phyloP scores from a whole-genome alignment of 192 early-diverging fungal genomes.

The Backusella westeae region DNA sequence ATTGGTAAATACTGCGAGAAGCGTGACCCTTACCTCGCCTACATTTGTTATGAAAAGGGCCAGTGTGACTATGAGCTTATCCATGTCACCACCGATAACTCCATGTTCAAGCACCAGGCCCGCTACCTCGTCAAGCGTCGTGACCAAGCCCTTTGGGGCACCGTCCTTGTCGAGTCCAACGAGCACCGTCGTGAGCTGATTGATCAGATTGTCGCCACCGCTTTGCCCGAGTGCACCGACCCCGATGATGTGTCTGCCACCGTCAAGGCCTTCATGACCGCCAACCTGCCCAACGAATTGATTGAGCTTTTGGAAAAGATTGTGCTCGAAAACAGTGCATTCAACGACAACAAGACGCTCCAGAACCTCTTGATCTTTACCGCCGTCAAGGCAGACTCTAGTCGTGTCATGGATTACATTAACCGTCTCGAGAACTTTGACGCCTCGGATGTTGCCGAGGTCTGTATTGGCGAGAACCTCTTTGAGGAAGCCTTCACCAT shows the following conservation, averaged over 20 bases:
- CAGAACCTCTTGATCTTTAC: conserved; percentile 98
- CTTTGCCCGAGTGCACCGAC: conserved; percentile 91
- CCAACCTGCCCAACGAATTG: conserved; percentile 92
- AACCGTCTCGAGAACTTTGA: conserved; percentile 93
- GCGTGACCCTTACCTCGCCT: conserved; percentile 95
- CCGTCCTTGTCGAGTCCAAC: conserved; percentile 78
- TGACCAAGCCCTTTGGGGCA: conserved; percentile 81
- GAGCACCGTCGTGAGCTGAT: conserved; percentile 84
- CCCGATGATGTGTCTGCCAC: conserved; percentile 98
- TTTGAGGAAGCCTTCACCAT: conserved; percentile 97
- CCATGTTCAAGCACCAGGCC: conserved; percentile 99
- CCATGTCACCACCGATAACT: conserved; percentile 94
- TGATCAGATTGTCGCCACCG: conserved; percentile 91
- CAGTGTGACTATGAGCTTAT: conserved; percentile 94
- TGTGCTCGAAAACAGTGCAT: conserved; percentile 88
- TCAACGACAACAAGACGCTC: conserved; percentile 94
- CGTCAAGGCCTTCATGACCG: conserved; percentile 99
- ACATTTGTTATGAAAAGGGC: conserved; percentile 91
- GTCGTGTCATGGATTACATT: conserved; percentile 95
- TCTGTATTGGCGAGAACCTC: conserved; percentile 85
- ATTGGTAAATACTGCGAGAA: conserved; percentile 99
- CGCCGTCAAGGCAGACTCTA: conserved; percentile 92
- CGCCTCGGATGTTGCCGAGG: conserved; percentile 95
- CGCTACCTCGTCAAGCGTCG: conserved; percentile 93
- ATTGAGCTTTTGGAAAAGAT: conserved; percentile 98